Evolutionary conservation across 176 grass and related monocot species (phyloP), one percentile per base, ranked within the genome.

Genomic region (Miscanthus lutarioriparius): DNA sequence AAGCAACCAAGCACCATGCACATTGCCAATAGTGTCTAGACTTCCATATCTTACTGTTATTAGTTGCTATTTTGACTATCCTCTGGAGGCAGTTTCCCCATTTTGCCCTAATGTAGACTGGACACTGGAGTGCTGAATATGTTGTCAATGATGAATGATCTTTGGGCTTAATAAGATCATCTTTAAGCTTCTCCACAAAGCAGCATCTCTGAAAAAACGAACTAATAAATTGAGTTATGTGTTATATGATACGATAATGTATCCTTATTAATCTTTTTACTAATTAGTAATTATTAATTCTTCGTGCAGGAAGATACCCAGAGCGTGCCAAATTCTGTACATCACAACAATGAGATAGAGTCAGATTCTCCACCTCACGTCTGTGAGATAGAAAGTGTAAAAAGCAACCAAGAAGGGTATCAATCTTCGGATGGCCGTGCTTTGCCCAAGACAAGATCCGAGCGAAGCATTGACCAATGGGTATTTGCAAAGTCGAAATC

Each of bases 401-500:
- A 67, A 32, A 87, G 81, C 45, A 74, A 84, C 74, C 88, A 84
- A 32, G 89, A 95, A 64, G 82, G 77, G 23, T 89, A 89, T 47
- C 88, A 91, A 71, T 90, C 91, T 75, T 91, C 87, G 45, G 90
- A 87, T 49, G 84, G 59, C 23, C 82, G 28, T 25, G 79, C 58
- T 35, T 78, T 96, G 11, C 33, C 33, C 4, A 93, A 96, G 64
- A 91, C 74, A 77, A 91, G 80, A 53, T 96, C 94, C 1, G 88
- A 87, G 22, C 86, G 80, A 88, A 91, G 94, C 78, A 89, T 96
- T 78, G 93, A 95, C 40, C 94, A 96, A 25, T 95, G 92, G 92
- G 83, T 90, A 47, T 92, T 96, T 40, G 77, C 91, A 22, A 99
- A 94, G 70, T 96, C 90, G 4, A 88, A 84, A 65, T 99, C 97